These are phyloP conservation scores for Mycena polygramma DNA, from an alignment of 768 basidiomycete genomes.

Conservation along the genomic window DNA sequence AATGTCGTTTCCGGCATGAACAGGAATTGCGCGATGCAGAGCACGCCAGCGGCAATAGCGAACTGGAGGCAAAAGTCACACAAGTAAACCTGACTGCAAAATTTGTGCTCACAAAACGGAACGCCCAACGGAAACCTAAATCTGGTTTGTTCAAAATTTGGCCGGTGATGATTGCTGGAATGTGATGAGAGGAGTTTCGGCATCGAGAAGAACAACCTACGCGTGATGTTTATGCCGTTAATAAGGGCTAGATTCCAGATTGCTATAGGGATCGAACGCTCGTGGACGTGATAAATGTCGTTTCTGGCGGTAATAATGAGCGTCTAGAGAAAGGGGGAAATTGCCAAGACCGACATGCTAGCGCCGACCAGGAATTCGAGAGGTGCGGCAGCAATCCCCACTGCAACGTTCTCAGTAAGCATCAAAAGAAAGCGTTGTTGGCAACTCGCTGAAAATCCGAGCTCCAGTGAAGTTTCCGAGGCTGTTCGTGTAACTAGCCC, in stretches of 20 bases:
- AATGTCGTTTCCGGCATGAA: constrained; percentile 33
- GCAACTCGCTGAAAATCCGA: constrained; percentile 20
- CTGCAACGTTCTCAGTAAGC: too few relatives aligned
- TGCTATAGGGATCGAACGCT: constrained; percentile 23
- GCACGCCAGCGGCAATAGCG: constrained; percentile 26
- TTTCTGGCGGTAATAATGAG: constrained; percentile 8
- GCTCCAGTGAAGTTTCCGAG: constrained; percentile 28
- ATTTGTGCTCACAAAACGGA: constrained; percentile 15
- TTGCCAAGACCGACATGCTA: constrained; percentile 20
- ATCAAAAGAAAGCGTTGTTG: too few relatives aligned
- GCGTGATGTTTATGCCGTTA: constrained; percentile 26
- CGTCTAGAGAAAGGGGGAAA: not conserved
- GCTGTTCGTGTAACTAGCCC: constrained; percentile 24
- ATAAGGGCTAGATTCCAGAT: constrained; percentile 30
- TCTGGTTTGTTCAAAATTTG: constrained; percentile 23
- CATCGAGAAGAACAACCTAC: not conserved
- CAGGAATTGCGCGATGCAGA: constrained; percentile 23
- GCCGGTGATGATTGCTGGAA: constrained; percentile 16
- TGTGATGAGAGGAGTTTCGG: not conserved
- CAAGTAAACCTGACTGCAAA: not conserved
- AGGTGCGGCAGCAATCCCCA: constrained; percentile 30
- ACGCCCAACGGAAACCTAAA: constrained; percentile 30
- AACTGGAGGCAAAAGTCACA: constrained; percentile 1
- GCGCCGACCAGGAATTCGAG: constrained; percentile 33
- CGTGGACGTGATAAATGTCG: constrained; percentile 30